Evolutionary conservation across 306 rosid genomes (phyloP), one percentile per base, ranked within the genome.

Genomic region (Cercis canadensis): DNA sequence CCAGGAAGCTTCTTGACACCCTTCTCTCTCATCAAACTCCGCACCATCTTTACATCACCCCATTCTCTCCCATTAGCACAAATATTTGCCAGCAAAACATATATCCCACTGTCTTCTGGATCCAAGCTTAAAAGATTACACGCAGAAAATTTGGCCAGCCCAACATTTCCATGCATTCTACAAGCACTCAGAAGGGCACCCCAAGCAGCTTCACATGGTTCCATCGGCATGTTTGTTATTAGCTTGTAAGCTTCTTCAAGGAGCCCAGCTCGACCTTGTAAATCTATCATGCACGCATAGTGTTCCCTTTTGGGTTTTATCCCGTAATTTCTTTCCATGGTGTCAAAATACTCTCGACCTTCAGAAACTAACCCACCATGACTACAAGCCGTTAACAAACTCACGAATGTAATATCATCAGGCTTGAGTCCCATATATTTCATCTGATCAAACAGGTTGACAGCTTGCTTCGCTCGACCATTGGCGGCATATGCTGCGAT

Each of bases 181-280:
- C 89, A 88, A 55, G 97, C 90, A 84, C 74, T 80, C 10, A 91
- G 83, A 75, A 91, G 85, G 69, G 96, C 91, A 9, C 97, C 97
- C 92, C 97, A 88, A 47, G 92, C 84, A 59, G 91, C 90, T 72
- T 75, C 89, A 53, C 83, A 72, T 14, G 97, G 82, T 79, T 78
- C 73, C 82, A 88, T 87, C 5, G 92, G 92, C 97, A 91, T 85
- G 56, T 44, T 85, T 24, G 53, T 78, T 78, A 88, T 81, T 57
- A 91, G 75, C 50, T 75, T 67, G 37, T 87, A 85, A 36, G 97
- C 96, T 80, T 87, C 88, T 64, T 82, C 87, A 2, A 91, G 62
- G 29, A 73, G 65, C 15, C 97, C 97, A 34, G 57, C 68, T 81
- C 92, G 79, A 40, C 96, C 90, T 4, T 88, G 73, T 40, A 91